Evolutionary conservation across 2,329 filamentous ascomycete genomes (phyloP).

Genomic region (Phoma sp.): DNA sequence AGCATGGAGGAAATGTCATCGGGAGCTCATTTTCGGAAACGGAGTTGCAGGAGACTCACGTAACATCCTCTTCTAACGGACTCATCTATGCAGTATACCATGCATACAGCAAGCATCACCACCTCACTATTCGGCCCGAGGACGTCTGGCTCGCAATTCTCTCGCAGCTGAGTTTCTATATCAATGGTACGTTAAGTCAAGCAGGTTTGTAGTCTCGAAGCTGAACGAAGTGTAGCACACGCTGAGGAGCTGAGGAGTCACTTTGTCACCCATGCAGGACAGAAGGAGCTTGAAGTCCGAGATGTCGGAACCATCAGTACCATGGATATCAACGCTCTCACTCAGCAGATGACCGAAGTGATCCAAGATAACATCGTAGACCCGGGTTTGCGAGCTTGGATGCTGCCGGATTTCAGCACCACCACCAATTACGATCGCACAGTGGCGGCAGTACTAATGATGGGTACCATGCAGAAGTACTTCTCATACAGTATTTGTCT

Average conservation of each 20-base stretch:
- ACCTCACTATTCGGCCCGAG: constrained; percentile 32
- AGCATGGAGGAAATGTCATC: constrained; percentile 3
- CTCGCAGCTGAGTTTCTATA: constrained; percentile 32
- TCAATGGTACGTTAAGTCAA: constrained; percentile 15
- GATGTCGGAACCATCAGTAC: constrained; percentile 7
- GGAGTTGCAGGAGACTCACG: constrained; percentile 1
- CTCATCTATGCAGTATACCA: constrained; percentile 23
- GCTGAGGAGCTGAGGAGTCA: constrained; percentile 32
- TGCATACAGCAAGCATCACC: constrained; percentile 28
- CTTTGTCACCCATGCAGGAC: constrained; percentile 41
- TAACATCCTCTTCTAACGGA: constrained; percentile 20
- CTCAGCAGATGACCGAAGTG: constrained; percentile 9
- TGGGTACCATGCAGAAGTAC: constrained; percentile 25
- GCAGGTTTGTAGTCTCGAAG: background rate
- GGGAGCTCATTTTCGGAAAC: constrained; percentile 15
- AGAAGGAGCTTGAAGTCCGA: constrained; percentile 20
- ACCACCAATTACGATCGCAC: constrained; percentile 21
- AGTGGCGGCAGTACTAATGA: constrained; percentile 24
- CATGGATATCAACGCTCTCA: constrained; percentile 8
- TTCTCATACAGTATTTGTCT: constrained; percentile 12
- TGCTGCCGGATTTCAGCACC: constrained; percentile 28
- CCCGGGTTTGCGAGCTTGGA: constrained; percentile 18
- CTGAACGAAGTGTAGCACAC: constrained; percentile 6
- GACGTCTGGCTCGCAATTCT: constrained; percentile 37
- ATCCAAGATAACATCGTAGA: constrained; percentile 21